Evolutionary conservation across 148 eudicot species (phyloP), one percentile per base, ranked within the genome.

Genomic region (Gaultheria prostrata): DNA sequence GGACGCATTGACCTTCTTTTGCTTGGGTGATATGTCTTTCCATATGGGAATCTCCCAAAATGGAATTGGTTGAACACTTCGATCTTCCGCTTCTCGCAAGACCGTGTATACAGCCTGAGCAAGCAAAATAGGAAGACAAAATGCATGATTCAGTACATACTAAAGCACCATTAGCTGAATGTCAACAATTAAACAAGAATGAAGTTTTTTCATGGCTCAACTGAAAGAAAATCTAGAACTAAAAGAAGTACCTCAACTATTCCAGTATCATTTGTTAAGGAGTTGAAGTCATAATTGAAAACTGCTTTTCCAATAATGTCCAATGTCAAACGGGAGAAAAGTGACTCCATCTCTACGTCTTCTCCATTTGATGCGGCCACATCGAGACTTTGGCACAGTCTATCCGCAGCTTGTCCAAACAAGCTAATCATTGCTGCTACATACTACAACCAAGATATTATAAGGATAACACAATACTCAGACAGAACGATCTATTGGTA

Each of bases 221-320:
- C 76, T 15, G n/a, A 33, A 33, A 28, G 72, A 67, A 28, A 28
- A 71, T 71, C 9, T 33, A 71, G 43, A 33, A 71, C 46, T 71
- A 8, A 84, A 45, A 45, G 59, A 84, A 80, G 48, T 91, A 97
- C 99, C 97, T 92, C 98, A 14, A 97, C 94, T 79, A 97, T 95
- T 75, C 99, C 99, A 67, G 98, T 88, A 83, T 97, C 99, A 84
- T 92, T 91, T 54, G 94, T 90, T 86, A 97, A 90, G 80, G 99
- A 97, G 89, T 97, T 98, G 83, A 97, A 97, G 83, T 97, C 98
- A 87, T 97, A 97, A 87, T 95, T 95, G 83, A 97, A 97, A 53
- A 97, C 92, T 50, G 99, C 96, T 87, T 97, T 97, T 80, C 99
- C 99, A 72, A 97, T 97, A 46, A 97, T 93, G 88, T 97, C 99